Evolutionary conservation across 2,329 filamentous ascomycete genomes (phyloP).

Genomic region (Parafenestella ontariensis): DNA sequence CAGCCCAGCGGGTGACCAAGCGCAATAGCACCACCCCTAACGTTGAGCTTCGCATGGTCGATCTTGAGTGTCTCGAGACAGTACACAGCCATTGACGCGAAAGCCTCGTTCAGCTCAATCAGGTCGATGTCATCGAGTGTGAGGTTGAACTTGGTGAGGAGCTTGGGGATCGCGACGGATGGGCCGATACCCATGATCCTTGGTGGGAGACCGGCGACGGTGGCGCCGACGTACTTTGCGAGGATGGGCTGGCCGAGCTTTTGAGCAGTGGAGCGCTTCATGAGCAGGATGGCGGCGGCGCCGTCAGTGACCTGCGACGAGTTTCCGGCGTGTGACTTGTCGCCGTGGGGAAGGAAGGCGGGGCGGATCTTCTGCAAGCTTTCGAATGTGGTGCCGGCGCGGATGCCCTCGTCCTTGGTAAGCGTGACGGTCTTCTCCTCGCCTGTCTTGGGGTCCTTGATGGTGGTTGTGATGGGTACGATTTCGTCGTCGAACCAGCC

Average conservation of each 20-base stretch:
- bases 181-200: conserved; percentile 97
- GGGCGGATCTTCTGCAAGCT: conserved; percentile 81
- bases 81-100: conserved; percentile 97
- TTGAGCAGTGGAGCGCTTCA: conserved; percentile 91
- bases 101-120: conserved; percentile 95
- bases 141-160: conserved; percentile 80
- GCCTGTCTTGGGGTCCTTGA: conserved; percentile 85
- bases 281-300: conserved; percentile 85
- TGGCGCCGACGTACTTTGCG: conserved; percentile 92
- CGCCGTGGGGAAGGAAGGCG: conserved; percentile 89
- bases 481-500: conserved; percentile 96
- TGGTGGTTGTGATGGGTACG: conserved; percentile 78
- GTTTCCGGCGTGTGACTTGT: conserved; percentile 89
- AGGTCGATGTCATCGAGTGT: conserved; percentile 84
- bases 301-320: conserved; percentile 95
- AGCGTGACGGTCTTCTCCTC: conserved; percentile 79
- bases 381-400: conserved; percentile 88
- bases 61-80: conserved; percentile 73
- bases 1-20: conserved; percentile 82
- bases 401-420: conserved; percentile 87
- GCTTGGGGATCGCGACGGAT: conserved; percentile 75
- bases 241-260: conserved; percentile 89
- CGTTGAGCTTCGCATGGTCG: conserved; percentile 79
- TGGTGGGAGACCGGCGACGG: conserved; percentile 86
- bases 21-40: conserved; percentile 81